A percentile compares a stretch with the other conserved stretches of the same genome.
Evolutionary conservation across 2,329 filamentous ascomycete genomes (phyloP).

Genomic region (Monosporascus sp.): DNA sequence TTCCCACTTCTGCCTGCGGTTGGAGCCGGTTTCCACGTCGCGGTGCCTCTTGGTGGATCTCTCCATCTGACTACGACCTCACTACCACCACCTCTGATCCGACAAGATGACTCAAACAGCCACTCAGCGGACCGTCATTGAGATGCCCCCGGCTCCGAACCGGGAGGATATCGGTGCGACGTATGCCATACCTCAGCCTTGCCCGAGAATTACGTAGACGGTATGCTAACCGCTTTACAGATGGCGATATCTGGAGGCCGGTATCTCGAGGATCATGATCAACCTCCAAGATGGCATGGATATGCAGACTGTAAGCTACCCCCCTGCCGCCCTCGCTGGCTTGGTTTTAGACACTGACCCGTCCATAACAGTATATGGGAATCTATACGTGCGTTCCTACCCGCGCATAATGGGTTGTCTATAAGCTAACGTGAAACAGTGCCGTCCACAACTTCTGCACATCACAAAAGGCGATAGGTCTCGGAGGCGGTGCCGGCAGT

Average conservation of each 20-base stretch:
- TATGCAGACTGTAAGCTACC: slow-evolving; percentile 67
- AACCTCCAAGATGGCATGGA: slow-evolving; percentile 89
- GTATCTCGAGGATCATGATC: slow-evolving; percentile 89
- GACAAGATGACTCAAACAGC: slow-evolving; percentile 26
- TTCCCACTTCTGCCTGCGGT: neutral
- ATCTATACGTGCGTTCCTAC: slow-evolving; percentile 69
- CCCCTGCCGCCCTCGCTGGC: neutral
- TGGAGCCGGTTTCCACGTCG: neutral
- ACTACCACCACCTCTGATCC: neutral
- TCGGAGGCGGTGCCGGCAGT: slow-evolving; percentile 29
- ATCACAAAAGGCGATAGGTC: slow-evolving; percentile 84
- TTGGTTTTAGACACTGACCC: slow-evolving; percentile 7
- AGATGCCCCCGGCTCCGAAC: slow-evolving; percentile 55
- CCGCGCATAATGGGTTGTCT: neutral
- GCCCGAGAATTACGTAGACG: slow-evolving; percentile 3
- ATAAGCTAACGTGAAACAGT: slow-evolving; percentile 40
- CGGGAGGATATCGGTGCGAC: slow-evolving; percentile 54
- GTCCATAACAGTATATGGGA: slow-evolving; percentile 70
- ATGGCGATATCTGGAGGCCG: slow-evolving; percentile 84
- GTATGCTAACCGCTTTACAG: slow-evolving; percentile 37
- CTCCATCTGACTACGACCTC: neutral
- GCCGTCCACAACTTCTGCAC: slow-evolving; percentile 99
- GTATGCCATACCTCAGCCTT: slow-evolving; percentile 23
- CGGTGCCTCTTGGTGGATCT: neutral
- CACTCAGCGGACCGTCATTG: slow-evolving; percentile 29